Evolutionary conservation across 2,329 filamentous ascomycete genomes (phyloP).

Genomic region (Sporothrix schenckii): DNA sequence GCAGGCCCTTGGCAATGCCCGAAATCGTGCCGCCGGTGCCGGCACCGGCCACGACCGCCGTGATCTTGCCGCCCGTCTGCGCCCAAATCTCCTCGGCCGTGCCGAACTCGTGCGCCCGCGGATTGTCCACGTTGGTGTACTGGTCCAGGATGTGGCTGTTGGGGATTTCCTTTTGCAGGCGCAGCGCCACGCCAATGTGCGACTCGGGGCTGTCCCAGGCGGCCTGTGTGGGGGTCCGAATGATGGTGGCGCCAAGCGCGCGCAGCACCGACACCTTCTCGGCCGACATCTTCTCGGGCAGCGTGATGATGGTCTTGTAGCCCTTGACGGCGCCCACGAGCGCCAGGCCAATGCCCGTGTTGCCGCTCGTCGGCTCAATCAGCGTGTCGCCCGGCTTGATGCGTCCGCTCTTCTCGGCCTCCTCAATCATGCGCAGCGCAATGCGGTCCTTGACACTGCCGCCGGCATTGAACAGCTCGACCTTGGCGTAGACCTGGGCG

Average conservation of each 20-base stretch:
- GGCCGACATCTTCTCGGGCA: conserved; percentile 98
- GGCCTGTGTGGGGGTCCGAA: conserved; percentile 93
- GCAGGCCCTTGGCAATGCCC: conserved; percentile 79
- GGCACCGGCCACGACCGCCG: conserved; percentile 83
- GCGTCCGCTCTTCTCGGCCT: conserved; percentile 84
- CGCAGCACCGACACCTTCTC: conserved; percentile 96
- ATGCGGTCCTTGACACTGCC: conserved; percentile 95
- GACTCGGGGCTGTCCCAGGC: conserved; percentile 94
- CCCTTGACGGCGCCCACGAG: conserved; percentile 94
- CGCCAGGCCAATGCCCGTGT: conserved; percentile 95
- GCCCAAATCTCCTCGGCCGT: conserved; percentile 96
- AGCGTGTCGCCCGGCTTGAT: conserved; percentile 97
- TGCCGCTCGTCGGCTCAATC: conserved; percentile 97
- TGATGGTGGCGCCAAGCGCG: conserved; percentile 93
- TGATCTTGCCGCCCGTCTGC: conserved; percentile 82
- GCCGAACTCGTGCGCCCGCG: conserved; percentile 87
- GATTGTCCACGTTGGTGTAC: conserved; percentile 90
- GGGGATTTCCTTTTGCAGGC: conserved; percentile 91
- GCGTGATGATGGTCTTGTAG: conserved; percentile 97
- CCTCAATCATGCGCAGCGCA: conserved; percentile 94
- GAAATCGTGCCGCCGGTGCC: conserved; percentile 96
- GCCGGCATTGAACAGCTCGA: conserved; percentile 91
- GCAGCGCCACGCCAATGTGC: conserved; percentile 90
- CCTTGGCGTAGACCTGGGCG: conserved; percentile 85
- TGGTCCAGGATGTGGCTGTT: conserved; percentile 98